A percentile compares a stretch with the other conserved stretches of the same genome.
These are phyloP conservation scores for Talaromyces ruber DNA, from an alignment of 495 filamentous ascomycete genomes.

Conservation along the genomic window DNA sequence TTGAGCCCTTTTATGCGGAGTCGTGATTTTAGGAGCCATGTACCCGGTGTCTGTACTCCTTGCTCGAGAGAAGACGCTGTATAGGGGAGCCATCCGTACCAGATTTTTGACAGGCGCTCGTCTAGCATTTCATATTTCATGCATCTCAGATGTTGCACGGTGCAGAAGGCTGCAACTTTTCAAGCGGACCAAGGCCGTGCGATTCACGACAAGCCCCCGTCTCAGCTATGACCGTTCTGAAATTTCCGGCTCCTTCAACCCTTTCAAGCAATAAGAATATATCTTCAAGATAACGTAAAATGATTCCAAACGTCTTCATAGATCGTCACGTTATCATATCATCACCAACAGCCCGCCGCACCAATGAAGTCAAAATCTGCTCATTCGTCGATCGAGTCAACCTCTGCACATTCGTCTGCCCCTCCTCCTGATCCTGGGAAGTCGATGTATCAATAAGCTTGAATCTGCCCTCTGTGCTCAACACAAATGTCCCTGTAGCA, in stretches of 20 bases:
- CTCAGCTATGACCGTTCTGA: not conserved
- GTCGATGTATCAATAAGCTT: constrained; percentile 36
- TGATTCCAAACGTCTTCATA: not conserved
- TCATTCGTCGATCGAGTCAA: constrained; percentile 17
- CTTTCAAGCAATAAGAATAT: too few relatives aligned
- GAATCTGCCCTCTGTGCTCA: constrained; percentile 42
- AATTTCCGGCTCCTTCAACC: not conserved
- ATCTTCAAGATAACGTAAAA: not conserved
- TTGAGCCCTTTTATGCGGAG: not conserved
- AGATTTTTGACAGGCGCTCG: not conserved
- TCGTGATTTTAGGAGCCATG: not conserved
- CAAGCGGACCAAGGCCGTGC: not conserved
- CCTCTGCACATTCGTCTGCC: constrained; percentile 2
- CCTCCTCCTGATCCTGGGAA: constrained; percentile 13
- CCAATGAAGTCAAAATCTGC: constrained; percentile 18
- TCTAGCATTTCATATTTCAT: not conserved
- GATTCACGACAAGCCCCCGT: not conserved
- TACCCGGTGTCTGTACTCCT: not conserved
- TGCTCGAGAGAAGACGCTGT: not conserved
- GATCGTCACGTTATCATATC: constrained; percentile 13
- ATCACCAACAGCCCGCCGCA: constrained; percentile 20
- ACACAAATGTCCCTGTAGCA: constrained; percentile 44
- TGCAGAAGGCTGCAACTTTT: not conserved
- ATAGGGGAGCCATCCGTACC: not conserved
- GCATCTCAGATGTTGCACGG: not conserved